Conservation (phyloP, 495 filamentous ascomycete species). For the Rhypophila decipiens region DNA sequence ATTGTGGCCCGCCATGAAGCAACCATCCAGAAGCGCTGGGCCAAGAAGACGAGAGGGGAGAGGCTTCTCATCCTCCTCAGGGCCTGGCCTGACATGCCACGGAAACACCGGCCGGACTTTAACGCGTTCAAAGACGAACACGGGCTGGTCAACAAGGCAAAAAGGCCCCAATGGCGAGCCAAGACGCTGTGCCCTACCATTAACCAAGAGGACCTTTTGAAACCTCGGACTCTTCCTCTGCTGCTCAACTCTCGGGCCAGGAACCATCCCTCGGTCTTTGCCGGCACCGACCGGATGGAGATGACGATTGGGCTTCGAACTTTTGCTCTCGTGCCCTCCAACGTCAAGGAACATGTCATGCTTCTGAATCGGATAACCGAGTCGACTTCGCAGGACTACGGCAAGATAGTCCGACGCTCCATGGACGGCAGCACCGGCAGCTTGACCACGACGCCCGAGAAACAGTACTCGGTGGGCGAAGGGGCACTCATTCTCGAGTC, state of each 20-base stretch:
- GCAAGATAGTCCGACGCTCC: constrained; percentile 34
- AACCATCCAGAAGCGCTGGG: constrained; percentile 41
- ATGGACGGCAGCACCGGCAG: constrained; percentile 17
- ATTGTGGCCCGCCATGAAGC: constrained; percentile 37
- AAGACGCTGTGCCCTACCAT: constrained; percentile 47
- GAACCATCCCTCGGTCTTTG: constrained; percentile 38
- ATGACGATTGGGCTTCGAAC: constrained; percentile 20
- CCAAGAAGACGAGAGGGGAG: constrained; percentile 36
- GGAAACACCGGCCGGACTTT: constrained; percentile 44
- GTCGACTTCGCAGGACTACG: constrained; percentile 37
- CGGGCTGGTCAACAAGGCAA: neutral
- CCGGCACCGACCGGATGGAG: constrained; percentile 25
- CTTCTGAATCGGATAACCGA: constrained; percentile 29
- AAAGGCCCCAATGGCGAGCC: neutral
- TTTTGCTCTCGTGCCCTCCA: constrained; percentile 24
- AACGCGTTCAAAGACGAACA: constrained; percentile 22
- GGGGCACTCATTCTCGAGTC: constrained; percentile 41
- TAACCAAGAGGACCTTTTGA: constrained; percentile 50
- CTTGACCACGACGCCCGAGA: constrained; percentile 3
- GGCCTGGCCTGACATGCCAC: constrained; percentile 42
- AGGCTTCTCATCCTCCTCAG: constrained; percentile 30
- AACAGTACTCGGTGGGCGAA: constrained; percentile 28
- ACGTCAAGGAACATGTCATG: constrained; percentile 37
- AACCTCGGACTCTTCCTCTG: constrained; percentile 36
- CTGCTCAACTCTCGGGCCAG: constrained; percentile 45